Conservation (phyloP, 805 yeast species). For the Pichia heedii region DNA sequence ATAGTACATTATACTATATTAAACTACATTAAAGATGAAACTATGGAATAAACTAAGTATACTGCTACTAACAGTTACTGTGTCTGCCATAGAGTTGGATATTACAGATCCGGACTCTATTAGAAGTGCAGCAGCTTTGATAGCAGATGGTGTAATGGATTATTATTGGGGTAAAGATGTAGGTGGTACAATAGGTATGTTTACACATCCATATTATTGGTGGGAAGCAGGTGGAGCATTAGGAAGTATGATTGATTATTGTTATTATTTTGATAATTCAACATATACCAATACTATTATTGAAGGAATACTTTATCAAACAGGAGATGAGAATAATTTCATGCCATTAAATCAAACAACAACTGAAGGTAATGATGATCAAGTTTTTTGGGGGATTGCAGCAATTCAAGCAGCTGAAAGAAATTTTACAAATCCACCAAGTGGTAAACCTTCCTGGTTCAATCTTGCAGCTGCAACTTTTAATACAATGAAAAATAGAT, state of each 20-base stretch:
- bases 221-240: constrained; percentile 98
- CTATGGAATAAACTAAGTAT: neutral
- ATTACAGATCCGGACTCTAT: constrained; percentile 37
- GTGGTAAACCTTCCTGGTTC: constrained; percentile 64
- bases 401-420: constrained; percentile 89
- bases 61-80: neutral
- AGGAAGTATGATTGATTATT: constrained; percentile 78
- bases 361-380: constrained; percentile 97
- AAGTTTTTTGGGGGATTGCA: constrained; percentile 93
- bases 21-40: neutral
- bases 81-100: constrained; percentile 23
- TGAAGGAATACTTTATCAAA: constrained; percentile 62
- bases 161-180: constrained; percentile 53
- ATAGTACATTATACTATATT: too few relatives aligned
- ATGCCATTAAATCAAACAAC: constrained; percentile 83
- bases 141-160: constrained; percentile 55
- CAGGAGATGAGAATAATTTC: constrained; percentile 65
- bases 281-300: constrained; percentile 52
- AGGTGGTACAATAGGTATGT: constrained; percentile 85
- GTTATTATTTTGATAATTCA: constrained; percentile 60
- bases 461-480: constrained; percentile 80
- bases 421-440: constrained; percentile 66
- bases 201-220: constrained; percentile 90
- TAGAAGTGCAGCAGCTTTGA: constrained; percentile 39
- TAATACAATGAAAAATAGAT: constrained; percentile 81